Percentiles rank a stretch among this genome's conserved stretches.
Evolutionary conservation across 2,329 filamentous ascomycete genomes (phyloP).

Genomic region (Alternaria novae-zelandiae): DNA sequence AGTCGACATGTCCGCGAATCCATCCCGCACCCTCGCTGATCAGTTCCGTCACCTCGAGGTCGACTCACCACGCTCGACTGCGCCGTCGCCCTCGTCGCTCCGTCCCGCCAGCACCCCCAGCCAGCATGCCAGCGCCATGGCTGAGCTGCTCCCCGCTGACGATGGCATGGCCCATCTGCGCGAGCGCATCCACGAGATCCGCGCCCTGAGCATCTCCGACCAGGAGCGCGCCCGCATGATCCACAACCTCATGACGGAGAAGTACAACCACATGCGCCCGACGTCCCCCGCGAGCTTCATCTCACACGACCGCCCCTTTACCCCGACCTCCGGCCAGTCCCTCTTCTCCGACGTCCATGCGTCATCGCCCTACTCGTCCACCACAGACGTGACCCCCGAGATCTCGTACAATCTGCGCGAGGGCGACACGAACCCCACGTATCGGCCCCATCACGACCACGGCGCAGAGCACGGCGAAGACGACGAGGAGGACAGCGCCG

Average conservation of each 20-base stretch:
- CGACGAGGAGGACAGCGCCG: conserved; percentile 58
- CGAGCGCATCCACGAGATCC: conserved; percentile 56
- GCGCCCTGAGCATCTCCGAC: conserved; percentile 51
- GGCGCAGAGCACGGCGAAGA: conserved; percentile 52
- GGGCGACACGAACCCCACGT: conserved; percentile 42
- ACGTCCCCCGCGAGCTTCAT: conserved; percentile 48
- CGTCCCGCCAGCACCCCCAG: conserved; percentile 8
- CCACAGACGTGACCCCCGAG: conserved; percentile 41
- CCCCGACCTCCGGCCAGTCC: conserved; percentile 45
- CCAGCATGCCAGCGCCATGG: conserved; percentile 39
- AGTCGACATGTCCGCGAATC: conserved; percentile 42
- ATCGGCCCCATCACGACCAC: conserved; percentile 28
- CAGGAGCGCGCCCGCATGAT: conserved; percentile 58
- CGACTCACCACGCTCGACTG: conserved; percentile 29
- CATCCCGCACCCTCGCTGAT: conserved; percentile 34
- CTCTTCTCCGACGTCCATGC: conserved; percentile 42
- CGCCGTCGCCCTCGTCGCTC: conserved; percentile 27
- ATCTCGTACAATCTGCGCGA: conserved; percentile 45
- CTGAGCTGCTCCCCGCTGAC: conserved; percentile 54
- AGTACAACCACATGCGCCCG: conserved; percentile 50
- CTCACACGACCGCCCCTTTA: conserved; percentile 48
- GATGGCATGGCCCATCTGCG: conserved; percentile 58
- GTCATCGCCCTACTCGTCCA: conserved; percentile 44
- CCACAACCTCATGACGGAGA: conserved; percentile 58
- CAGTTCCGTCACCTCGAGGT: conserved; percentile 35